phyloP scores from a whole-genome alignment of 345 rosid species.

The Excoecaria agallocha region DNA sequence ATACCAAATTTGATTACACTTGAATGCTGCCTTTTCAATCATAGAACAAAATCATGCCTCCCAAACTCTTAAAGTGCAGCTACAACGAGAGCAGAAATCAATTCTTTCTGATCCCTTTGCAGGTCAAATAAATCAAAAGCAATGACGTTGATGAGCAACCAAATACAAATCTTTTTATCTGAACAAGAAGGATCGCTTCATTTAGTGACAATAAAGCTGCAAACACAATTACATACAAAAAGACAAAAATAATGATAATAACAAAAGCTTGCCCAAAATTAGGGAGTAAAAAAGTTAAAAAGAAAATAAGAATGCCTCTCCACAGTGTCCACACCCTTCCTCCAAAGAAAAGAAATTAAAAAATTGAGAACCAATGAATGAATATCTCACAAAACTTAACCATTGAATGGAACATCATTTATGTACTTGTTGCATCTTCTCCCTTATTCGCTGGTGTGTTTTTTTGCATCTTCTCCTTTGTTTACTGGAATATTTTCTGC shows the following conservation, averaged over 20 bases:
- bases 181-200: constrained; percentile 14
- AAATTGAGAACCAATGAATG: constrained; percentile 1
- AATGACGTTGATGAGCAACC: no score
- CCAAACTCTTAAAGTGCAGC: no score
- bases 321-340: constrained; percentile 8
- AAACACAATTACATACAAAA: constrained; percentile 20
- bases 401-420: not conserved
- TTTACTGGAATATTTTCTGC: constrained; percentile 7
- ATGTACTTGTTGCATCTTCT: not conserved
- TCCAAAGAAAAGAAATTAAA: constrained; percentile 1
- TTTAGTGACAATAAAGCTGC: constrained; percentile 17
- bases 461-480: constrained; percentile 23
- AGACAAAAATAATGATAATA: not conserved
- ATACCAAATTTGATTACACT: no score
- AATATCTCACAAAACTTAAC: constrained; percentile 8
- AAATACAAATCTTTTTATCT: not conserved
- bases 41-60: no score
- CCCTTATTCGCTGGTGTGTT: not conserved
- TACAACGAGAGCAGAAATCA: no score
- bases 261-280: constrained; percentile 2
- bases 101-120: no score
- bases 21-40: no score
- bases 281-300: not conserved
- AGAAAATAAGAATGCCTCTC: not conserved
- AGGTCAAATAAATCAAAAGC: no score